A percentile compares a stretch with the other conserved stretches of the same genome.
Evolutionary conservation across 805 yeast species (phyloP).

Genomic region (Candida andamanensis): DNA sequence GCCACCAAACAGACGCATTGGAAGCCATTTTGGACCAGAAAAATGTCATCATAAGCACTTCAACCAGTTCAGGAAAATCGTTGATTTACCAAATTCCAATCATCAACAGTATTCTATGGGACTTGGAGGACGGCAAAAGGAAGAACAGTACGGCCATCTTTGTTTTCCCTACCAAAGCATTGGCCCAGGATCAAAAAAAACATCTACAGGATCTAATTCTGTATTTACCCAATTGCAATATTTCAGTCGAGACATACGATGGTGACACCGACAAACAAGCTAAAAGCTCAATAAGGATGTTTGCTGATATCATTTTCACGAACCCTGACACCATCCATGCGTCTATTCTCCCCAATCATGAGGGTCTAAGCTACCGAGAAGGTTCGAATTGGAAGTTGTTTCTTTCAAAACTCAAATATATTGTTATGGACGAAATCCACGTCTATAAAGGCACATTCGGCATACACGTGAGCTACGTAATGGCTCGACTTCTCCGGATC

Average conservation of each 20-base stretch:
- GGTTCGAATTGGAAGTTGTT: constrained; percentile 63
- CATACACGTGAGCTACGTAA: constrained; percentile 79
- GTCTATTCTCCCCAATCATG: constrained; percentile 72
- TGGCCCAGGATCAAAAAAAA: constrained; percentile 94
- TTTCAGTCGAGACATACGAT: constrained; percentile 76
- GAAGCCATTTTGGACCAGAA: constrained; percentile 40
- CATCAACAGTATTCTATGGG: constrained; percentile 40
- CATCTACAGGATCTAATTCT: constrained; percentile 59
- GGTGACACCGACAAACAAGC: constrained; percentile 77
- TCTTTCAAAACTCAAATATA: constrained; percentile 56
- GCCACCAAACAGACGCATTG: constrained; percentile 81
- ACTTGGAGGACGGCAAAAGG: constrained; percentile 21
- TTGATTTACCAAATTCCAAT: constrained; percentile 88
- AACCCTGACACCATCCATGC: constrained; percentile 94
- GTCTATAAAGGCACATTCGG: constrained; percentile 90
- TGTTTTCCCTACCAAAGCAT: constrained; percentile 93
- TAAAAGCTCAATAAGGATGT: constrained; percentile 50
- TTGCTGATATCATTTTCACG: constrained; percentile 79
- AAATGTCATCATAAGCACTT: constrained; percentile 76
- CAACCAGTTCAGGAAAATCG: constrained; percentile 96
- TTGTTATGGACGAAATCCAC: constrained; percentile 84
- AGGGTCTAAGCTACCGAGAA: constrained; percentile 8
- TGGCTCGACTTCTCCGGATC: constrained; percentile 73
- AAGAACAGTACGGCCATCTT: constrained; percentile 65
- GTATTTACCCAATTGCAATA: constrained; percentile 41